Base-by-base conservation (phyloP, 192 early-diverging fungal genomes). In the Coemansia sp. region DNA sequence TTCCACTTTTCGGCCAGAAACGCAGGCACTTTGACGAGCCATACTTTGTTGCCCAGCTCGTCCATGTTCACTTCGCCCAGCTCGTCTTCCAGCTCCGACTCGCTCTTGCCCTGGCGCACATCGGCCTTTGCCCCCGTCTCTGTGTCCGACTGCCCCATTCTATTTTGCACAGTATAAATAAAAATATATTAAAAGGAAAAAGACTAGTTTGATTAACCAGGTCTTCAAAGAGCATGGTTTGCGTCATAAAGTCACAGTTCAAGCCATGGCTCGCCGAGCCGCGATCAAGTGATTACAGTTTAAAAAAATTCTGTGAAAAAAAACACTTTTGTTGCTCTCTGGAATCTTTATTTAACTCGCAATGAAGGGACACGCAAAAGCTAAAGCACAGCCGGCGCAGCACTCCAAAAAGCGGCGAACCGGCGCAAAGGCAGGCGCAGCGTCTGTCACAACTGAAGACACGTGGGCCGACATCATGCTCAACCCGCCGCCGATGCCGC, bases 1-100 rank as follows among this genome's bases (percentile, higher is more conserved):
- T 83, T 81, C 95, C 95, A 97, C 61, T 86, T 85, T 4, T 94
- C 88, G 1, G 92, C 92, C 56, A 97, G 68, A 66, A 96, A 96
- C 57, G 83, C 84, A 5, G 95, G 95, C 17, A 97, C 88, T 71
- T 98, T 98, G 34, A 97, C 93, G 7, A 97, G 85, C 95, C 95
- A 97, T 15, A 92, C 88, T 70, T 93, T 91, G 49, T 82, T 88
- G 2, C 76, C 84, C 10, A 86, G 65, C 25, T 86, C 82, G 17
- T 85, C 72, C 63, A 91, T 69, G 54, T 87, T 81, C n/a, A 92
- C 67, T 36, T 90, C 91, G 9, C 72, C 86, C 42, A 90, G 87
- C 18, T 92, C 89, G 47, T 88, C 88, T 36, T 82, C 80, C 4
- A 74, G 69, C 15, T 65, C 40, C 49, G 58, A 63, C 4, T 68